These are phyloP conservation scores for Quillaja saponaria DNA, from an alignment of 306 rosid genomes.

Conservation along the genomic window DNA sequence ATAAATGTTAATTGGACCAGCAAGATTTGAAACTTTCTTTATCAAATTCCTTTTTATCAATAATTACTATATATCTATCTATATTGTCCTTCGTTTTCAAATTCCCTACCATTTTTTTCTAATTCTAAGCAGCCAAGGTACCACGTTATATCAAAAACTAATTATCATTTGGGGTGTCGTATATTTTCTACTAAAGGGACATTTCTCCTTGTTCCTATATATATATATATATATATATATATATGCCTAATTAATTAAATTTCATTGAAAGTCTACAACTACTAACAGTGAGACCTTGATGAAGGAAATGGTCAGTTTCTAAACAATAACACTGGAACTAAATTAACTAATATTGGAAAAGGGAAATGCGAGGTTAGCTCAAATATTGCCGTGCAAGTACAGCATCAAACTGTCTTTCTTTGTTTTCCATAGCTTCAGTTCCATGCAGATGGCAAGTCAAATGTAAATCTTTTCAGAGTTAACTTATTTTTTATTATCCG, in stretches of 20 bases:
- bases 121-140: background rate
- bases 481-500: too few relatives aligned
- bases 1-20: conserved; percentile 28
- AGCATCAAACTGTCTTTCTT: conserved; percentile 47
- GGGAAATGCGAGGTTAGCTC: conserved; percentile 30
- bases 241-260: background rate
- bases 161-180: conserved; percentile 35
- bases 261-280: background rate
- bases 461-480: conserved; percentile 29
- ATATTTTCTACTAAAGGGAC: conserved; percentile 59
- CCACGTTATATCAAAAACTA: conserved; percentile 16
- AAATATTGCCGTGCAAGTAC: conserved; percentile 60
- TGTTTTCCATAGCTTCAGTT: conserved; percentile 29
- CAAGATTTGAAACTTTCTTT: conserved; percentile 8
- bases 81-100: conserved; percentile 22
- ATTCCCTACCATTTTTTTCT: background rate
- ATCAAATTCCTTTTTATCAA: conserved; percentile 30
- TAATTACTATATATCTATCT: conserved; percentile 2
- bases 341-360: too few relatives aligned
- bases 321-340: conserved; percentile 36
- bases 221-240: background rate
- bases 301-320: conserved; percentile 38
- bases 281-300: conserved; percentile 24
- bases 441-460: conserved; percentile 71
- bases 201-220: conserved; percentile 52